phyloP scores from a whole-genome alignment of 2,329 filamentous ascomycete species.

The Alternaria consortialis region DNA sequence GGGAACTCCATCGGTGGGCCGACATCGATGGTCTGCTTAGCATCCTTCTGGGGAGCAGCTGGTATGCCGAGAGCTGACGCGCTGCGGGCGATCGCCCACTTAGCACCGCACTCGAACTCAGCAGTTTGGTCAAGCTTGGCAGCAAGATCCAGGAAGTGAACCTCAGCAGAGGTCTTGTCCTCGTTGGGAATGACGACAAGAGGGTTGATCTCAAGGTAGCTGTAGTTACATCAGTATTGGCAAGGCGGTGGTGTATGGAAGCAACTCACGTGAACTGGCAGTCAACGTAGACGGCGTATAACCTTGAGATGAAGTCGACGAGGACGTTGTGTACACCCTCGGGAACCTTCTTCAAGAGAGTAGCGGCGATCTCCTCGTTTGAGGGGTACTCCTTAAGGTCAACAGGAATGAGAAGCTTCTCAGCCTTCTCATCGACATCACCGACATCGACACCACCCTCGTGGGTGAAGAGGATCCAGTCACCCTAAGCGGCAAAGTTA shows the following conservation, averaged over 20 bases:
- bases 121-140: slow-evolving; percentile 99
- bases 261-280: slow-evolving; percentile 85
- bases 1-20: slow-evolving; percentile 99
- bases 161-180: slow-evolving; percentile 88
- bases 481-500: slow-evolving; percentile 71
- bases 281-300: slow-evolving; percentile 99
- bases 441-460: slow-evolving; percentile 99
- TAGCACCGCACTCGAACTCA: slow-evolving; percentile 98
- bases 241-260: not conserved
- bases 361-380: slow-evolving; percentile 88
- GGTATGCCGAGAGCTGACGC: slow-evolving; percentile 87
- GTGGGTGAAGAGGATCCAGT: slow-evolving; percentile 99
- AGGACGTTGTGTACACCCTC: slow-evolving; percentile 96
- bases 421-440: slow-evolving; percentile 97
- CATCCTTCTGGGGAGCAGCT: slow-evolving; percentile 65
- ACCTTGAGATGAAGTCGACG: slow-evolving; percentile 97
- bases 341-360: slow-evolving; percentile 91
- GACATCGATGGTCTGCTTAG: slow-evolving; percentile 91
- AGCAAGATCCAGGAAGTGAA: slow-evolving; percentile 97
- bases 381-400: slow-evolving; percentile 94
- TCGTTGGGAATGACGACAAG: slow-evolving; percentile 96
- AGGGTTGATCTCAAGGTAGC: slow-evolving; percentile 99
- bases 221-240: slow-evolving; percentile 31
- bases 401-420: slow-evolving; percentile 97
- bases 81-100: slow-evolving; percentile 96